Evolutionary conservation across 192 early-diverging fungal species (phyloP), one percentile per base, ranked within the genome.

Genomic region (Irineochytrium annulatum): DNA sequence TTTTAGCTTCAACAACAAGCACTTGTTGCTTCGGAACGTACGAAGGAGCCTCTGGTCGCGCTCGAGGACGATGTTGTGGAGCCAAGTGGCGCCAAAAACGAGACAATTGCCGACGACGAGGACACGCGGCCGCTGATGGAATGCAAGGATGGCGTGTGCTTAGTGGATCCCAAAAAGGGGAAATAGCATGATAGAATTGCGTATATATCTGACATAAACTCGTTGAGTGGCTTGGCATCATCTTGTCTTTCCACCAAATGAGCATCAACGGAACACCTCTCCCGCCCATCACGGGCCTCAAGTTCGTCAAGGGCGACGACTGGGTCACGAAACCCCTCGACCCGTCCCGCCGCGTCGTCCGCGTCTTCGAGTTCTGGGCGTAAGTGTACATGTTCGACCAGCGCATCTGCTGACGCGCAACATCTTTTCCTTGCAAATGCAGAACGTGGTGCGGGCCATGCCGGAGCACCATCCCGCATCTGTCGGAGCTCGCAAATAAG

Each of bases 401-500:
- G 16, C 27, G n/a, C 16, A 16, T 26, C 27, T 52, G n/a, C 19
- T 52, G 17, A 17, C 17, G 16, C 26, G 14, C 16, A 24, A 27
- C 28, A 41, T 8, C n/a, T 13, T 13, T n/a, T 41, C n/a, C 37
- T 41, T 41, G 37, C 11, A 13, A 41, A 41, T 41, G 11, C 37
- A 41, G n/a, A 27, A 55, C 29, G 14, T 34, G 28, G 16, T 67
- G 65, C 32, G 51, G 51, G 17, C 65, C 65, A 27, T 67, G 65
- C 59, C 59, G 59, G 28, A 14, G 29, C 31, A 64, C 51, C 17
- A 63, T 63, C 26, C 51, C 28, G 61, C 61, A 63, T 35, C 51
- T 81, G 2, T 70, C 76, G 1, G 67, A 80, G 26, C 63, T 82
- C 16, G 28, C 24, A 39, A 60, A 63, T 33, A 77, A 78, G 59